phyloP scores from a whole-genome alignment of 1,284 basidiomycete species.

The Volvariella volvacea region DNA sequence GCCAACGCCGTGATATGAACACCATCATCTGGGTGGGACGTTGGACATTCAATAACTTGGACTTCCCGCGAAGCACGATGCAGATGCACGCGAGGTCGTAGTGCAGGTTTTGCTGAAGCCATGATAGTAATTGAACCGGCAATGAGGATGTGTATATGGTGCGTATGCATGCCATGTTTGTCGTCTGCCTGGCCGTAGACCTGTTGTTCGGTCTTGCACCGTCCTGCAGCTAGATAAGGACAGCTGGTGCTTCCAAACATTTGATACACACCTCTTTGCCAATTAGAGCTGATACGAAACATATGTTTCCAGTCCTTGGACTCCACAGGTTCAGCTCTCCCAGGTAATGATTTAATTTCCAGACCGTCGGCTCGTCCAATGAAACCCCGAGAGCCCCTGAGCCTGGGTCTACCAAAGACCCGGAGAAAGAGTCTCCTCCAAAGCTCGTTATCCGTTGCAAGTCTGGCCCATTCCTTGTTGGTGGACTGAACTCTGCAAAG shows the following conservation, averaged over 20 bases:
- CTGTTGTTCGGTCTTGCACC: constrained; percentile 42
- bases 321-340: constrained; percentile 34
- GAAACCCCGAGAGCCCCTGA: constrained; percentile 62
- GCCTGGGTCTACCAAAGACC: constrained; percentile 57
- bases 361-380: constrained; percentile 47
- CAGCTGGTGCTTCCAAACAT: background rate
- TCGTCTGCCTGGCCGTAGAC: constrained; percentile 7
- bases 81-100: constrained; percentile 18
- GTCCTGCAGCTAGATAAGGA: constrained; percentile 32
- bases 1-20: constrained; percentile 52
- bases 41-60: constrained; percentile 23
- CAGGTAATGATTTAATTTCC: constrained; percentile 53
- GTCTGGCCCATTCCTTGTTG: constrained; percentile 59
- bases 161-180: constrained; percentile 7
- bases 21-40: constrained; percentile 14
- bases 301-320: constrained; percentile 75
- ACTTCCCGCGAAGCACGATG: constrained; percentile 17
- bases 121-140: constrained; percentile 34
- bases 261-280: constrained; percentile 54
- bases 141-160: constrained; percentile 30
- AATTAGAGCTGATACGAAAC: constrained; percentile 77
- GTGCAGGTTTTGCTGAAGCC: constrained; percentile 26
- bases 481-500: constrained; percentile 60
- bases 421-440: constrained; percentile 44
- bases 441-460: constrained; percentile 47